These are phyloP conservation scores for Phialocephala subalpina DNA, from an alignment of 2,329 filamentous ascomycete species.

Conservation along the genomic window DNA sequence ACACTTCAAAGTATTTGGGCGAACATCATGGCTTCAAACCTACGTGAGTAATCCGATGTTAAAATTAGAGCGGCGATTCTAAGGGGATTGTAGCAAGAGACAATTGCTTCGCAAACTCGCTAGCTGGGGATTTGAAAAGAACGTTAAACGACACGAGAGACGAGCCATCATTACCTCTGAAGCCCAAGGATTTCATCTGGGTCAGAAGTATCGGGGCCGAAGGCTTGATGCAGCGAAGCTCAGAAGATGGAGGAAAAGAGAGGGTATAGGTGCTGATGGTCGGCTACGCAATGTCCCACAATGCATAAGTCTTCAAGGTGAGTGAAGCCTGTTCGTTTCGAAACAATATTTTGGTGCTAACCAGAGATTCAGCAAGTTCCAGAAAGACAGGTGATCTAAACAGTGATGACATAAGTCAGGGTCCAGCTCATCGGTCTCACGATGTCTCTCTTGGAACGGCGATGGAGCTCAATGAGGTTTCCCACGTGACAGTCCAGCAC, in stretches of 20 bases:
- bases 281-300: neutral
- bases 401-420: no score
- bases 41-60: neutral
- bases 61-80: neutral
- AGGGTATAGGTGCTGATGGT: neutral
- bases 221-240: neutral
- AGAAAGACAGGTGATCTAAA: neutral
- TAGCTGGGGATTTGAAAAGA: constrained; percentile 13
- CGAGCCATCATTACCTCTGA: neutral
- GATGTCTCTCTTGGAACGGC: no score
- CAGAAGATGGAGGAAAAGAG: neutral
- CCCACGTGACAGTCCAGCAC: no score
- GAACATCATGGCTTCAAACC: constrained; percentile 8
- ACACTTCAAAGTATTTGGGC: neutral
- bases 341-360: neutral
- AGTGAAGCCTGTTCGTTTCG: neutral
- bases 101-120: constrained; percentile 13
- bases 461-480: no score
- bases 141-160: constrained; percentile 5
- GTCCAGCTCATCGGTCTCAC: no score
- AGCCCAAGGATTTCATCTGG: neutral
- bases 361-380: neutral
- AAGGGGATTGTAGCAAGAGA: constrained; percentile 3
- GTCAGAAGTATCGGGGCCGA: neutral
- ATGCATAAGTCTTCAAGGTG: neutral